These are phyloP conservation scores for Penicillium sp. DNA, from an alignment of 2,329 filamentous ascomycete species.

Conservation along the genomic window DNA sequence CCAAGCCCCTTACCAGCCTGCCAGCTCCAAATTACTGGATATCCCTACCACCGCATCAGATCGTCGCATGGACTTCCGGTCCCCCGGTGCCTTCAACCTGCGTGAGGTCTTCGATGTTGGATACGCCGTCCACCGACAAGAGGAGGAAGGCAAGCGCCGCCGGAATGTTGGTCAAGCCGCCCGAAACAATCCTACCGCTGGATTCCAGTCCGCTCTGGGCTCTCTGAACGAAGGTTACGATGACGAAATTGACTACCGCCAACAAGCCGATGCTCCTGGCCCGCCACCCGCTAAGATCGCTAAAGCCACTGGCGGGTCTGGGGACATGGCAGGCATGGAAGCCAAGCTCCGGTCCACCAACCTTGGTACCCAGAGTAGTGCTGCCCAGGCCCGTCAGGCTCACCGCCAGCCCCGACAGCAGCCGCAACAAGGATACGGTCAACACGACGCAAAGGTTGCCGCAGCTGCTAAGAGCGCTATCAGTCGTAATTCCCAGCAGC, in stretches of 20 bases:
- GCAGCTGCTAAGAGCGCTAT: constrained; percentile 82
- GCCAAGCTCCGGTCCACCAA: constrained; percentile 84
- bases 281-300: constrained; percentile 65
- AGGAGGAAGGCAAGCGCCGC: constrained; percentile 89
- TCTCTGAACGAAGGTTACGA: constrained; percentile 65
- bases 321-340: constrained; percentile 73
- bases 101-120: constrained; percentile 97
- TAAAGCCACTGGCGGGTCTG: constrained; percentile 57
- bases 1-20: constrained; percentile 44
- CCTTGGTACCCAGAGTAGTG: constrained; percentile 63
- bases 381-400: constrained; percentile 61
- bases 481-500: constrained; percentile 70
- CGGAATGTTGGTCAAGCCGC: constrained; percentile 73
- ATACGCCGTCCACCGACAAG: constrained; percentile 96
- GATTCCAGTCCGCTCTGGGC: constrained; percentile 64
- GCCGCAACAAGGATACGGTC: constrained; percentile 70
- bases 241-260: constrained; percentile 57
- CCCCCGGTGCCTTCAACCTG: constrained; percentile 89
- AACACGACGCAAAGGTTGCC: constrained; percentile 81
- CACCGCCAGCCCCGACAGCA: constrained; percentile 51
- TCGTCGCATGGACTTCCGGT: constrained; percentile 86
- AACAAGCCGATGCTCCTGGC: constrained; percentile 48
- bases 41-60: constrained; percentile 57
- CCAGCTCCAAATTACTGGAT: constrained; percentile 57
- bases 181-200: constrained; percentile 54